Evolutionary conservation across 2,329 filamentous ascomycete genomes (phyloP), one percentile per base, ranked within the genome.

Genomic region (Sphaceloma murrayae): DNA sequence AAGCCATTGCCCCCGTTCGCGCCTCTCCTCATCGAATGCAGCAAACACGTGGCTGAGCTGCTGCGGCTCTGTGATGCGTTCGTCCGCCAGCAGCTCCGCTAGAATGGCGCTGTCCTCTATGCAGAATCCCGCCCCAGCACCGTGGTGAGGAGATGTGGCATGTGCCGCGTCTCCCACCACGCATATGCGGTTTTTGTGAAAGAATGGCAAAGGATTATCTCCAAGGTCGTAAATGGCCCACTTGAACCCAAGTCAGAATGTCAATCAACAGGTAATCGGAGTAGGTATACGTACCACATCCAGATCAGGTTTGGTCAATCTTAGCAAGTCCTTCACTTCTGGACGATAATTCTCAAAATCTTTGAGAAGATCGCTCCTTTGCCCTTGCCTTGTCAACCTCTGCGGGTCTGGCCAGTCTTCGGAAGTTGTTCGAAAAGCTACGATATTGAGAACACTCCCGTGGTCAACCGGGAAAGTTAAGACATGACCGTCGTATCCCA

Each of bases 401-500:
- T 21, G 53, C 43, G 48, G 42, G 34, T 53, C 51, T 5, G 51
- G 53, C 56, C 56, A 58, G 27, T 53, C 47, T 1, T 43, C 42
- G 2, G 48, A 13, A 7, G 49, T 49, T 2, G 51, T 53, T 17
- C 52, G 46, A 51, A 56, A 57, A 4, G 54, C 54, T 3, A 57
- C 55, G 21, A 56, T 50, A 34, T 57, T 57, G 16, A 56, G 43
- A 3, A 47, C 54, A 11, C 51, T 48, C 33, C 55, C 55, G 21
- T 55, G 50, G 44, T 55, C 51, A 38, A 58, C 51, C 0, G 77
- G 73, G 53, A 80, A 80, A 0, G 72, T 78, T 14, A 81, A 62
- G 10, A 73, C 54, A 56, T 82, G 78, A 0, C 71, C 17, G 56
- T 53, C n/a, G n/a, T n/a, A n/a, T n/a, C n/a, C n/a, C n/a, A n/a